These are phyloP conservation scores for Parasarocladium wereldwijsianum DNA, from an alignment of 2,329 filamentous ascomycete genomes.

Conservation along the genomic window DNA sequence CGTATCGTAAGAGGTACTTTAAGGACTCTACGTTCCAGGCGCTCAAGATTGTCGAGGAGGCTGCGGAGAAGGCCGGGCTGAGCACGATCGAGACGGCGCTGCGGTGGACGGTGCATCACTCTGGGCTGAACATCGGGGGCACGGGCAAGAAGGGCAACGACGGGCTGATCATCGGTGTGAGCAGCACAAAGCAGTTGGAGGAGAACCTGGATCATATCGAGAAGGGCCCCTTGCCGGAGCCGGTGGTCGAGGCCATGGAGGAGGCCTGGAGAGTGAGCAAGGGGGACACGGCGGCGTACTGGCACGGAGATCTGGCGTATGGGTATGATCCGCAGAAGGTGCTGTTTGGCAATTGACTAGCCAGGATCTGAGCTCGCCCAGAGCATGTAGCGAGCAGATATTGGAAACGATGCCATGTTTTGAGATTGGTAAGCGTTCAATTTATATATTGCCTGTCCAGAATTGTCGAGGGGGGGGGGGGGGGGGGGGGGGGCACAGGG, in stretches of 20 bases:
- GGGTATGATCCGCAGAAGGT: conserved; percentile 48
- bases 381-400: too few species aligned
- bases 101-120: conserved; percentile 62
- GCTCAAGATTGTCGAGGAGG: conserved; percentile 51
- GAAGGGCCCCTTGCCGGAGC: conserved; percentile 61
- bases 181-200: conserved; percentile 40
- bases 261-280: conserved; percentile 64
- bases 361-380: too few species aligned
- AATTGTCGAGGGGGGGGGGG: too few species aligned
- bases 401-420: too few species aligned
- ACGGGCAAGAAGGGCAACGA: conserved; percentile 40
- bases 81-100: conserved; percentile 60
- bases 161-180: conserved; percentile 45
- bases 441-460: too few species aligned
- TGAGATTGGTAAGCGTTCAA: too few species aligned
- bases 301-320: conserved; percentile 49
- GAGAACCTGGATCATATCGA: conserved; percentile 43
- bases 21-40: conserved; percentile 49
- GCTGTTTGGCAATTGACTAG: conserved; percentile 35
- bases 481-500: too few species aligned
- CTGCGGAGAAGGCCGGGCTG: conserved; percentile 51
- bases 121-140: conserved; percentile 36
- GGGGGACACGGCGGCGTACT: conserved; percentile 34
- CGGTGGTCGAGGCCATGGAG: conserved; percentile 61
- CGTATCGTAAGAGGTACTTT: conserved; percentile 59